Percentiles rank a stretch among this genome's conserved stretches.
Evolutionary conservation across 257 asterid species (phyloP).

Genomic region (Ilex aquifolium): DNA sequence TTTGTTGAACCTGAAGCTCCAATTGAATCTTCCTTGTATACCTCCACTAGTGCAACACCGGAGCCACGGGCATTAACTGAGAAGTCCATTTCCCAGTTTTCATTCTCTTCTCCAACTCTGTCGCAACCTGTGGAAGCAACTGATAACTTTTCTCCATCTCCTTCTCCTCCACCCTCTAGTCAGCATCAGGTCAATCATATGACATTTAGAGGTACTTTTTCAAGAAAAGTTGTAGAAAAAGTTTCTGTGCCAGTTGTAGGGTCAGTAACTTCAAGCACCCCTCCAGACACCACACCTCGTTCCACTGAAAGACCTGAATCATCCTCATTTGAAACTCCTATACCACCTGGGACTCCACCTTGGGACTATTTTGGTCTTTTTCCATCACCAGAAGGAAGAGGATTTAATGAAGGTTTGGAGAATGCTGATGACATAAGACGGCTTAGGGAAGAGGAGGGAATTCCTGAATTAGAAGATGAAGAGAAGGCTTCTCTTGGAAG

Average conservation of each 20-base stretch:
- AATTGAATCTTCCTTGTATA: constrained; percentile 38
- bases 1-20: constrained; percentile 70
- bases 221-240: constrained; percentile 79
- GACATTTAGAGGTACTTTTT: constrained; percentile 61
- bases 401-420: constrained; percentile 24
- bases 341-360: constrained; percentile 51
- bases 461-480: constrained; percentile 37
- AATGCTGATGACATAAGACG: constrained; percentile 27
- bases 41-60: constrained; percentile 39
- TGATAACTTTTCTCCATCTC: constrained; percentile 47
- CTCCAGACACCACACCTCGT: constrained; percentile 57
- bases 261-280: constrained; percentile 56
- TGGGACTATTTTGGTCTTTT: constrained; percentile 94
- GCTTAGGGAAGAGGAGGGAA: constrained; percentile 32
- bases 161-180: constrained; percentile 46
- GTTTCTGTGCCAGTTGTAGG: constrained; percentile 45
- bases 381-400: constrained; percentile 38
- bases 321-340: constrained; percentile 32
- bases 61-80: constrained; percentile 42
- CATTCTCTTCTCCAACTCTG: constrained; percentile 52
- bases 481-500: constrained; percentile 42
- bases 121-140: constrained; percentile 46
- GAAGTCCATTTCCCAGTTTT: constrained; percentile 53
- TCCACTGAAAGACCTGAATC: constrained; percentile 43
- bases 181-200: constrained; percentile 51